Evolutionary conservation across 2,329 filamentous ascomycete genomes (phyloP), one percentile per base, ranked within the genome.

Genomic region (Microsporum ferrugineum): DNA sequence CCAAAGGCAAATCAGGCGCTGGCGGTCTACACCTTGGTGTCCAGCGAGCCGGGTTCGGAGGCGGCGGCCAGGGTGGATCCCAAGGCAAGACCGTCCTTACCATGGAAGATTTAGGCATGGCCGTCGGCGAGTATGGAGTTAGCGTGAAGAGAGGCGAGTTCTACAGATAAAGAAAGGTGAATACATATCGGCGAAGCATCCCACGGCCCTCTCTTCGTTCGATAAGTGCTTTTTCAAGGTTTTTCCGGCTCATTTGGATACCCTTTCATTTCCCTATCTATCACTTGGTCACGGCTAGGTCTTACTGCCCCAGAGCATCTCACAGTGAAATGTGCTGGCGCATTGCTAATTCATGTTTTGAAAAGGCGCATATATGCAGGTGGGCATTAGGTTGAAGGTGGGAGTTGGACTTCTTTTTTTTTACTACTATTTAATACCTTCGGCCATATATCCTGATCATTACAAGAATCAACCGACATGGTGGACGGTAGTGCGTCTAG

Each of bases 81-180:
- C 89, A 95, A 77, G 95, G 95, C 65, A 82, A 91, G 65, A 96
- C 94, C 17, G 92, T 99, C 60, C 80, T 99, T 64, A 97, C 94
- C 0, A 97, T 99, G 94, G 94, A 99, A 76, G 94, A 99, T 73
- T 75, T 99, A 68, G 94, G 94, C 14, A 97, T 97, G 91, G 94
- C 94, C 0, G 92, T 97, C 34, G 89, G 89, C 36, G 94, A 99
- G 79, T 99, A 97, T 72, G 94, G 94, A 0, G 91, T 99, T 59
- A 99, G 96, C 72, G 88, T 97, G 59, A 97, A 96, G 84, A 83
- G 94, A 65, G 91, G 92, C 71, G 94, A 99, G 77, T 99, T 97
- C 72, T 99, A 99, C 74, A 83, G 91, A 69, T 96, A 73, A 79
- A 34, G 5, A 41, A 79, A 34, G 5, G 29, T 33, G 8, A 56